Evolutionary conservation across 2,329 filamentous ascomycete genomes (phyloP).

Genomic region (Microdochium trichocladiopsis): DNA sequence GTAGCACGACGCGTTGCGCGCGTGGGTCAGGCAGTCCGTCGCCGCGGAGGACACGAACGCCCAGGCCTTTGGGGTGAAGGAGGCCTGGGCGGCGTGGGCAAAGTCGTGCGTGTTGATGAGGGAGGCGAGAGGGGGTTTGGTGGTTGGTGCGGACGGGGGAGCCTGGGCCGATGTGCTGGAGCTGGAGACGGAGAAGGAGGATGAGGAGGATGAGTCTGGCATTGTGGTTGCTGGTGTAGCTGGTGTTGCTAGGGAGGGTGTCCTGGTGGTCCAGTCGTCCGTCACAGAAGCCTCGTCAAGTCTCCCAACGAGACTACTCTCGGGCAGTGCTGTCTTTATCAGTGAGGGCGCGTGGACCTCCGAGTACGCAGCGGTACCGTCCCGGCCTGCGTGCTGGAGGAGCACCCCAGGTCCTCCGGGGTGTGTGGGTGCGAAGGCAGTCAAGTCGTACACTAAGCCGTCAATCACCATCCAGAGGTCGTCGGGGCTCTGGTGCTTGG

Average conservation of each 20-base stretch:
- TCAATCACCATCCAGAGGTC: constrained; percentile 63
- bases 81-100: constrained; percentile 44
- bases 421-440: constrained; percentile 46
- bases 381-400: constrained; percentile 40
- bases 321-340: constrained; percentile 30
- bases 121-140: constrained; percentile 43
- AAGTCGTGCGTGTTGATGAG: constrained; percentile 57
- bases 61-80: constrained; percentile 57
- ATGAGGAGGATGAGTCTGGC: background rate
- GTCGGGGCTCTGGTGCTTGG: constrained; percentile 33
- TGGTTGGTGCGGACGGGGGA: too few relatives aligned
- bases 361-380: constrained; percentile 45
- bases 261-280: constrained; percentile 31
- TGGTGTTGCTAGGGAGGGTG: background rate
- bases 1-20: constrained; percentile 47
- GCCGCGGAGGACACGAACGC: constrained; percentile 63
- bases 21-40: constrained; percentile 51
- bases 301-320: constrained; percentile 39
- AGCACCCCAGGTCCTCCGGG: constrained; percentile 34
- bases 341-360: constrained; percentile 40
- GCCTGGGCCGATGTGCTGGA: too few relatives aligned
- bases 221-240: constrained; percentile 1
- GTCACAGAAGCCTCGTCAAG: constrained; percentile 41
- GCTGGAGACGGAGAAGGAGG: background rate
- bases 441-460: constrained; percentile 59